A percentile compares a stretch with the other conserved stretches of the same genome.
Evolutionary conservation across 2,329 filamentous ascomycete species (phyloP).

Genomic region (Colletotrichum cereale): DNA sequence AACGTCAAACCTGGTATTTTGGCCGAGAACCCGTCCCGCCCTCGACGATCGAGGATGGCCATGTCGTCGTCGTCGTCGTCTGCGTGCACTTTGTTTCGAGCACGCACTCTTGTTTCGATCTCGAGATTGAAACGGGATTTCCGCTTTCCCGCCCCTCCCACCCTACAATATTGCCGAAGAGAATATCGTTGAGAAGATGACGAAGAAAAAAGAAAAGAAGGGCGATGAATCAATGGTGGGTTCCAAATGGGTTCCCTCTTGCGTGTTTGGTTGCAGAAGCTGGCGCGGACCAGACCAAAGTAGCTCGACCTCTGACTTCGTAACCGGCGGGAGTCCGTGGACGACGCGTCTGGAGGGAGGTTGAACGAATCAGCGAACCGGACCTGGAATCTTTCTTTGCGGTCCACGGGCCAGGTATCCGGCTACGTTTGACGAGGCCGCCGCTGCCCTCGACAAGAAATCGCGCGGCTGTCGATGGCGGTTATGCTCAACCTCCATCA

Average conservation of each 20-base stretch:
- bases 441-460: not conserved
- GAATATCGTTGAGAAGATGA: not conserved
- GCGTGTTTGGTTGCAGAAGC: conserved; percentile 1
- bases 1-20: not conserved
- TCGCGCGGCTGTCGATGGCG: not conserved
- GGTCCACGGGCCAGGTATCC: conserved; percentile 2
- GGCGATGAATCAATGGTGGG: not conserved
- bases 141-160: not conserved
- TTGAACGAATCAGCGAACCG: not conserved
- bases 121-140: not conserved
- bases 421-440: not conserved
- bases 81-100: not conserved
- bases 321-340: not conserved
- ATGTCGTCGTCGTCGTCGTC: not conserved
- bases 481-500: conserved; percentile 8
- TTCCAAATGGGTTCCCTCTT: conserved; percentile 3
- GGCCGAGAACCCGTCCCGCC: not conserved
- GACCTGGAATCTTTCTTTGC: not conserved
- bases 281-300: not conserved
- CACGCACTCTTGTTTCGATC: not conserved
- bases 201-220: not conserved
- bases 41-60: not conserved
- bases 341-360: not conserved
- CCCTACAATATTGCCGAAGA: not conserved
- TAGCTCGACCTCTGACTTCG: not conserved